Evolutionary conservation across 208 protist species (phyloP), one percentile per base, ranked within the genome.

Genomic region (Plasmodiophora brassicae): DNA sequence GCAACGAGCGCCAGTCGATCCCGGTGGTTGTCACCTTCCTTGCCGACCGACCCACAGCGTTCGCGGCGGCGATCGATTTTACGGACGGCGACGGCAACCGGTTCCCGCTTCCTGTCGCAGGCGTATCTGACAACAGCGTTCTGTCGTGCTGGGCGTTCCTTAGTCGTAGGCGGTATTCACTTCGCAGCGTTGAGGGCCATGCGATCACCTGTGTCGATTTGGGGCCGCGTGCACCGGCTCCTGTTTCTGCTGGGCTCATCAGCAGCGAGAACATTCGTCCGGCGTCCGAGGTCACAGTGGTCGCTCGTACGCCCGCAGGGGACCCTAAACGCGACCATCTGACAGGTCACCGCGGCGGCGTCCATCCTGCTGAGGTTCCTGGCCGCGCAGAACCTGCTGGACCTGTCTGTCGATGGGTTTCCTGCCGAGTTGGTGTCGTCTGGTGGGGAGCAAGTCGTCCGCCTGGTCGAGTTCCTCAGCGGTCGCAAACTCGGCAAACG

Each of bases 121-220:
- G 14, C 20, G 5, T 78, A 5, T 5, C 65, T 78, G 65, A 78
- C 41, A 36, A 5, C n/a, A 36, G 65, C 65, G 5, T 78, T 5
- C n/a, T 78, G n/a, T 78, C 65, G 5, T n/a, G 32, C 5, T 78
- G 65, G 65, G 32, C 65, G n/a, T 78, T 5, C 14, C n/a, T 78
- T 44, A 5, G 14, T 38, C 5, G 5, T 5, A n/a, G n/a, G 20
- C 65, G 65, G n/a, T 78, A 78, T 32, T 5, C 65, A 32, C 20
- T 78, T 44, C 65, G 41, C 32, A 38, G 10, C 41, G 65, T 14
- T 36, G 14, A 5, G n/a, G 65, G 65, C 5, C 65, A 78, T 78
- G 65, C 32, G 5, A 5, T 78, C 65, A 78, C 65, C 10, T 78
- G 65, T 38, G 65, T 78, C 65, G 65, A 78, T 78, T 32, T 78